Evolutionary conservation across 2,329 filamentous ascomycete genomes (phyloP).

Genomic region (Fusarium miscanthi): DNA sequence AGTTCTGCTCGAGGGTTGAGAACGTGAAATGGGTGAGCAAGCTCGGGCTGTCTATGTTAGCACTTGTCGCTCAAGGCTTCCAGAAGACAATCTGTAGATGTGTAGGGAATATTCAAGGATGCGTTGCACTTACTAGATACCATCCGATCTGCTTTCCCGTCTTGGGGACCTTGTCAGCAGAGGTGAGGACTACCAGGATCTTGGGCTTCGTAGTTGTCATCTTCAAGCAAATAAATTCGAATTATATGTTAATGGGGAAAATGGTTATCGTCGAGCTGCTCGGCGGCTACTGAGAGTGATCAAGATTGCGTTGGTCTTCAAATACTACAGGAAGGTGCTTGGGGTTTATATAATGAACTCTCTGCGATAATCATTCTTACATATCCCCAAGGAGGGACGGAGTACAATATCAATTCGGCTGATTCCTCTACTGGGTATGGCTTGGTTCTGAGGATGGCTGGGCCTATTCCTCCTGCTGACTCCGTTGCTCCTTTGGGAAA

Average conservation of each 20-base stretch:
- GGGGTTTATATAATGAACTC: background rate
- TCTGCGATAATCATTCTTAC: too few species aligned
- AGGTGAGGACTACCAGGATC: background rate
- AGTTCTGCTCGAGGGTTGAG: background rate
- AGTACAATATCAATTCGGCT: accelerated
- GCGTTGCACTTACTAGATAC: background rate
- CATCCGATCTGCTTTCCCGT: background rate
- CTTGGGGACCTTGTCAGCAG: background rate
- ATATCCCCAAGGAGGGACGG: background rate
- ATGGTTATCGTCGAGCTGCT: accelerated
- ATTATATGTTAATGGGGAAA: too few species aligned
- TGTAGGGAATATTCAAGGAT: accelerated
- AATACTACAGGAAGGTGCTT: accelerated
- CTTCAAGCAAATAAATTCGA: accelerated
- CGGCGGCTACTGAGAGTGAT: background rate
- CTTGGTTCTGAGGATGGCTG: too few species aligned
- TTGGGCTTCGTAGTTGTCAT: background rate
- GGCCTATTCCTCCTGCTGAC: background rate
- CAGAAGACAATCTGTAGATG: accelerated
- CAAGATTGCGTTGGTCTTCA: background rate
- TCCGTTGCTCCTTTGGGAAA: constrained; percentile 6
- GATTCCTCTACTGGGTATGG: background rate
- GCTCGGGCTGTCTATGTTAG: background rate
- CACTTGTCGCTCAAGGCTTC: accelerated
- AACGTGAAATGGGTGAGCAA: background rate